Evolutionary conservation across 108 stramenopile genomes (phyloP).

Genomic region (Cyclotella baltica): DNA sequence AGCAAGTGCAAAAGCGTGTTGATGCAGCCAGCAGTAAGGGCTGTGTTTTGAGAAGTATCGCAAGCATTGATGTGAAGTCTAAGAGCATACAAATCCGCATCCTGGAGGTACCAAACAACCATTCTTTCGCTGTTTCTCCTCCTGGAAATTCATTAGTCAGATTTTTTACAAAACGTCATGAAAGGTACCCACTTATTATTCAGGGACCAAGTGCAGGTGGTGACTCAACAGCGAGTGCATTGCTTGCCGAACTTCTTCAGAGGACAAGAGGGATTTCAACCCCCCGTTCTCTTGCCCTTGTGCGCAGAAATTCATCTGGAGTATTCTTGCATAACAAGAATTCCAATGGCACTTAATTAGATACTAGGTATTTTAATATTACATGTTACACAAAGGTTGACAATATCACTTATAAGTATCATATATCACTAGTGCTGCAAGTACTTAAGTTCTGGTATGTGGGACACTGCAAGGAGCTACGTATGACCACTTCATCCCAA

Average conservation of each 20-base stretch:
- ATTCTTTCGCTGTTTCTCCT: slow-evolving; percentile 75
- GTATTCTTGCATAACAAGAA: slow-evolving; percentile 21
- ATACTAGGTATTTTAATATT: too few relatives aligned
- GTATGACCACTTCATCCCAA: too few relatives aligned
- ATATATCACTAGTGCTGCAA: too few relatives aligned
- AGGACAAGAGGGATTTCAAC: slow-evolving; percentile 22
- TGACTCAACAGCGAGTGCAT: slow-evolving; percentile 77
- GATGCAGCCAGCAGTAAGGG: slow-evolving; percentile 57
- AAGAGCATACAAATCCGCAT: slow-evolving; percentile 54
- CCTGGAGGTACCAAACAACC: slow-evolving; percentile 71
- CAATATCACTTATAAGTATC: too few relatives aligned
- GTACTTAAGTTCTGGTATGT: too few relatives aligned
- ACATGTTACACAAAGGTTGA: too few relatives aligned
- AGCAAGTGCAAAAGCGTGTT: slow-evolving; percentile 44
- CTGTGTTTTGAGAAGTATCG: slow-evolving; percentile 72
- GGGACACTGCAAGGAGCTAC: too few relatives aligned
- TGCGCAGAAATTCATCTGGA: slow-evolving; percentile 10
- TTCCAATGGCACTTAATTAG: too few relatives aligned
- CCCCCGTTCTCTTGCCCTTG: slow-evolving; percentile 15
- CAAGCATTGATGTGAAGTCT: slow-evolving; percentile 63
- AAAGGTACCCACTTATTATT: slow-evolving; percentile 69
- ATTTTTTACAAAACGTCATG: slow-evolving; percentile 75
- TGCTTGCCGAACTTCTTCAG: slow-evolving; percentile 68
- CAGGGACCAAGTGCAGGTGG: slow-evolving; percentile 79
- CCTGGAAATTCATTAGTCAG: slow-evolving; percentile 70